Evolutionary conservation across 2,329 filamentous ascomycete species (phyloP).

Genomic region (Clathrospora elynae): DNA sequence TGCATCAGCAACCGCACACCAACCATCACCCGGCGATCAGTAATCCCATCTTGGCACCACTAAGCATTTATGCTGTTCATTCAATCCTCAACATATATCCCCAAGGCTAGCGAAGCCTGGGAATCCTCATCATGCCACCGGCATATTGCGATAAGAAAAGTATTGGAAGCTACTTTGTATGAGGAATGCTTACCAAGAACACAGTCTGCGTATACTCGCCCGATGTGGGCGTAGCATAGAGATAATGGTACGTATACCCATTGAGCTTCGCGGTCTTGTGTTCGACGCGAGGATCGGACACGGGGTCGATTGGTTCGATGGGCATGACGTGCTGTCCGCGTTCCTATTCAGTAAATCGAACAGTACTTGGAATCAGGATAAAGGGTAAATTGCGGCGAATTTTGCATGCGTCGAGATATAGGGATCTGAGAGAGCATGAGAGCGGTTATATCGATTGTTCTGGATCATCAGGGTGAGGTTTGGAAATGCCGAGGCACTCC

Average conservation of each 20-base stretch:
- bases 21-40: too few relatives aligned
- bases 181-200: conserved; percentile 54
- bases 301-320: conserved; percentile 65
- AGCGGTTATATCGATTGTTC: neutral
- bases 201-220: conserved; percentile 57
- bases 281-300: conserved; percentile 69
- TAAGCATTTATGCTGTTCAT: too few relatives aligned
- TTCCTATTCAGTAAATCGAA: too few relatives aligned
- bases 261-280: conserved; percentile 67
- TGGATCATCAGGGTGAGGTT: conserved; percentile 1
- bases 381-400: conserved; percentile 5
- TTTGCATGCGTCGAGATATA: neutral
- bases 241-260: conserved; percentile 71
- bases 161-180: too few relatives aligned
- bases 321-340: conserved; percentile 50
- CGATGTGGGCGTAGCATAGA: conserved; percentile 55
- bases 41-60: too few relatives aligned
- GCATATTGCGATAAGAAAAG: too few relatives aligned
- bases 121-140: too few relatives aligned
- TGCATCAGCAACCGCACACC: too few relatives aligned
- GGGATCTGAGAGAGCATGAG: neutral
- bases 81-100: too few relatives aligned
- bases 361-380: conserved; percentile 7
- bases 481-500: conserved; percentile 2
- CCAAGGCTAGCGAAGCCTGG: too few relatives aligned